A percentile compares a stretch with the other conserved stretches of the same genome.
Evolutionary conservation across 148 eudicot genomes (phyloP).

Genomic region (Heliosperma pusillum): DNA sequence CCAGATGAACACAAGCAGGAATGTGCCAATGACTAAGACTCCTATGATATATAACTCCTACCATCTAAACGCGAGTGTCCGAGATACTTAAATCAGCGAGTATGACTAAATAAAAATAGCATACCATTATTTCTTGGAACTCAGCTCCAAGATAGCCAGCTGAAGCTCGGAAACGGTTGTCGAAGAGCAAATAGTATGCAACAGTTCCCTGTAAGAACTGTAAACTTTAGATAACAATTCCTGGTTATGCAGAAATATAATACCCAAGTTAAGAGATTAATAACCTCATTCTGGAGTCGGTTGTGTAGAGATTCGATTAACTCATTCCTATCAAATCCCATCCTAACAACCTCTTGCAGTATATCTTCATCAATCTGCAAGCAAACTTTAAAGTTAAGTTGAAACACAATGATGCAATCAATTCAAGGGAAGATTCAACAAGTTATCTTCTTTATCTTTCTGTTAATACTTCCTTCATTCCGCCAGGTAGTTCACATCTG

Average conservation of each 20-base stretch:
- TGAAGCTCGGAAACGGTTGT: constrained; percentile 75
- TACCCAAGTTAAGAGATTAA: neutral
- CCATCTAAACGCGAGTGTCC: neutral
- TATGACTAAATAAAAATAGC: constrained; percentile 1
- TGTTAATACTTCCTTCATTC: too few species aligned
- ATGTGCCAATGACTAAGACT: neutral
- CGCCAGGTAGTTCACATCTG: too few species aligned
- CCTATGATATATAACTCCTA: neutral
- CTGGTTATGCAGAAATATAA: neutral
- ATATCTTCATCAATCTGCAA: constrained; percentile 79
- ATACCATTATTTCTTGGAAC: constrained; percentile 83
- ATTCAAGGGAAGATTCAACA: neutral
- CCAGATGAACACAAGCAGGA: neutral
- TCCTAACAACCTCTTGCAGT: constrained; percentile 62
- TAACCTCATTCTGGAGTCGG: constrained; percentile 86
- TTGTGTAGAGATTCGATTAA: constrained; percentile 70
- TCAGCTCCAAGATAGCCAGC: constrained; percentile 94
- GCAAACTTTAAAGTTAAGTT: constrained; percentile 7
- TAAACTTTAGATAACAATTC: constrained; percentile 5
- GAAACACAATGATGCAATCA: neutral
- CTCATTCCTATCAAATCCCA: constrained; percentile 70
- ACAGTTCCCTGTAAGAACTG: constrained; percentile 69
- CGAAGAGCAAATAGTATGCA: constrained; percentile 89
- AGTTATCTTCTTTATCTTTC: too few species aligned
- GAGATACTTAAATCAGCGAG: neutral